These are phyloP conservation scores for Mariannaea sp. DNA, from an alignment of 2,329 filamentous ascomycete species.

Conservation along the genomic window DNA sequence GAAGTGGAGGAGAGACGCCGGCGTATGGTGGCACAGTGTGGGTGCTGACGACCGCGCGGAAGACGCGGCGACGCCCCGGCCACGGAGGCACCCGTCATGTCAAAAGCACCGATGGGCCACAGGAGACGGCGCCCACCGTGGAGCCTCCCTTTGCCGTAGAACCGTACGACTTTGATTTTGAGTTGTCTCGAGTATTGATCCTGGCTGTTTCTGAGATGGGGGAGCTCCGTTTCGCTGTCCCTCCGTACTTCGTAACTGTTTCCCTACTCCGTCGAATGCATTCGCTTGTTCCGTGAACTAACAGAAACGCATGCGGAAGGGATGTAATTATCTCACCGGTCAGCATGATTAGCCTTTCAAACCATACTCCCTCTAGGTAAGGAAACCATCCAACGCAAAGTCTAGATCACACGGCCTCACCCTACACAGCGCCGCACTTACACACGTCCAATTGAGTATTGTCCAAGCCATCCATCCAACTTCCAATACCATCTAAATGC, in stretches of 20 bases:
- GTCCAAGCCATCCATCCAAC: not conserved
- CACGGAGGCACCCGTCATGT: constrained; percentile 14
- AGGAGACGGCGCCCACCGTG: constrained; percentile 11
- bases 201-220: too few species aligned
- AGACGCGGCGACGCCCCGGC: constrained; percentile 14
- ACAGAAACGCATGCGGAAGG: too few species aligned
- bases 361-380: not conserved
- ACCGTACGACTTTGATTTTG: constrained; percentile 16
- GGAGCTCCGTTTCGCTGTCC: too few species aligned
- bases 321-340: too few species aligned
- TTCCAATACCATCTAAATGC: not conserved
- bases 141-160: constrained; percentile 9
- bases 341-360: not conserved
- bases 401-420: not conserved
- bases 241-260: too few species aligned
- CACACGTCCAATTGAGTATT: too few species aligned
- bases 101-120: constrained; percentile 10
- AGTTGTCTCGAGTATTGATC: too few species aligned
- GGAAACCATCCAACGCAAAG: not conserved
- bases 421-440: too few species aligned
- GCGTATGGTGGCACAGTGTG: constrained; percentile 12
- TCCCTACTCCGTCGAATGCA: too few species aligned
- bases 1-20: not conserved
- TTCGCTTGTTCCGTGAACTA: too few species aligned
- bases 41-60: constrained; percentile 11